A percentile compares a stretch with the other conserved stretches of the same genome.
phyloP scores from a whole-genome alignment of 2,329 filamentous ascomycete genomes.

The Tolypocladium tundrense region DNA sequence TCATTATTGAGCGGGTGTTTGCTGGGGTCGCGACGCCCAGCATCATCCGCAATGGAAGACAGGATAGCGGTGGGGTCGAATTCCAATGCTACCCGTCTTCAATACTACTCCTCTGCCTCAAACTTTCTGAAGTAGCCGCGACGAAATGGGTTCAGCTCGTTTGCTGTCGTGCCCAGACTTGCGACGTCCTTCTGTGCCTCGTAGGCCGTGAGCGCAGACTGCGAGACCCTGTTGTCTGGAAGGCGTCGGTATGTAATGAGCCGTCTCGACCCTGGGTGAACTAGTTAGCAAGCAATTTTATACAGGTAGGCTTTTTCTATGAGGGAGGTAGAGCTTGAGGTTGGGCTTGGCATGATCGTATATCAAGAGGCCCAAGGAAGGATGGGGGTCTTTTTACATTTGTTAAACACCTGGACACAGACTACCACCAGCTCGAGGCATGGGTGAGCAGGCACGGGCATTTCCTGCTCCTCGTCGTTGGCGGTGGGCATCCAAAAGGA shows the following conservation, averaged over 20 bases:
- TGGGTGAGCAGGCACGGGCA: slow-evolving; percentile 67
- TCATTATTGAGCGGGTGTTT: background rate
- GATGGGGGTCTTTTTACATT: slow-evolving; percentile 47
- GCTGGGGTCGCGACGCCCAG: background rate
- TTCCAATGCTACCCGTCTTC: background rate
- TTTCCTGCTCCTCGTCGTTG: slow-evolving; percentile 66
- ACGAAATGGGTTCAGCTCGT: slow-evolving; percentile 52
- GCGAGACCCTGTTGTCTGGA: slow-evolving; percentile 45
- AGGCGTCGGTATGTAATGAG: slow-evolving; percentile 77
- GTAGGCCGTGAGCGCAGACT: slow-evolving; percentile 27
- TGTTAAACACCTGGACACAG: slow-evolving; percentile 82
- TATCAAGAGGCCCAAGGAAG: background rate
- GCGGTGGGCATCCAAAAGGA: slow-evolving; percentile 98
- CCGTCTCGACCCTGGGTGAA: slow-evolving; percentile 65
- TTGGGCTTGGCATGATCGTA: background rate
- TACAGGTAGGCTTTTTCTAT: background rate
- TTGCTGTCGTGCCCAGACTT: slow-evolving; percentile 36
- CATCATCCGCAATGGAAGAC: background rate
- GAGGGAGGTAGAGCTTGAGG: background rate
- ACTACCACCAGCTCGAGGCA: slow-evolving; percentile 62
- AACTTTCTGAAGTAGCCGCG: slow-evolving; percentile 49
- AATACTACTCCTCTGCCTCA: slow-evolving; percentile 16
- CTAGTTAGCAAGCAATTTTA: slow-evolving; percentile 6
- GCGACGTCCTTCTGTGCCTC: slow-evolving; percentile 16
- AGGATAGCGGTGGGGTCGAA: background rate